Evolutionary conservation across 2,329 filamentous ascomycete genomes (phyloP).

Genomic region (Arthroderma uncinatum): DNA sequence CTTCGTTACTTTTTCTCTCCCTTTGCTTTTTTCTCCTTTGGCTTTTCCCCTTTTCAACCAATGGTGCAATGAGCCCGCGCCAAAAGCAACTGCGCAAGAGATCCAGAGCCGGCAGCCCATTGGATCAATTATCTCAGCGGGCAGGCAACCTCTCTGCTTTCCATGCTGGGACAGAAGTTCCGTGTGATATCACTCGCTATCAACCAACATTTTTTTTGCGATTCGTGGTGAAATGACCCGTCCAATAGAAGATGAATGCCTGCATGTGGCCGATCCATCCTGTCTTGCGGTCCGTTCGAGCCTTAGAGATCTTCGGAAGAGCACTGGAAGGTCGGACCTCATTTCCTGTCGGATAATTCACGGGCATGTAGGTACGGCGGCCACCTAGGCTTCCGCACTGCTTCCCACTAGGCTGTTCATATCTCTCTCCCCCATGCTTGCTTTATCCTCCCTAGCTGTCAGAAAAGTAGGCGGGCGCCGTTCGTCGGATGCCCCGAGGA

Average conservation of each 20-base stretch:
- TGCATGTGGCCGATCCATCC: conserved; percentile 19
- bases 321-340: neutral
- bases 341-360: neutral
- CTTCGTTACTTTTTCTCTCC: neutral
- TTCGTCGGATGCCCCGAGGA: neutral
- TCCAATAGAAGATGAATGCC: conserved; percentile 19
- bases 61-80: conserved; percentile 2
- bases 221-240: conserved; percentile 23
- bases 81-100: neutral
- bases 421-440: neutral
- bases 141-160: neutral
- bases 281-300: neutral
- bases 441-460: neutral
- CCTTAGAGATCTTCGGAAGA: conserved; percentile 7
- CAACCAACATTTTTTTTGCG: conserved; percentile 10
- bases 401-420: neutral
- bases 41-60: conserved; percentile 1
- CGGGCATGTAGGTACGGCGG: neutral
- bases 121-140: neutral
- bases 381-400: neutral
- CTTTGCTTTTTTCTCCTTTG: neutral
- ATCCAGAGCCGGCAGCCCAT: neutral
- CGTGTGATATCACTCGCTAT: conserved; percentile 16
- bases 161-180: conserved; percentile 8
- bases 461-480: neutral